phyloP scores from a whole-genome alignment of 1,284 basidiomycete species.

The Cerrena zonata region DNA sequence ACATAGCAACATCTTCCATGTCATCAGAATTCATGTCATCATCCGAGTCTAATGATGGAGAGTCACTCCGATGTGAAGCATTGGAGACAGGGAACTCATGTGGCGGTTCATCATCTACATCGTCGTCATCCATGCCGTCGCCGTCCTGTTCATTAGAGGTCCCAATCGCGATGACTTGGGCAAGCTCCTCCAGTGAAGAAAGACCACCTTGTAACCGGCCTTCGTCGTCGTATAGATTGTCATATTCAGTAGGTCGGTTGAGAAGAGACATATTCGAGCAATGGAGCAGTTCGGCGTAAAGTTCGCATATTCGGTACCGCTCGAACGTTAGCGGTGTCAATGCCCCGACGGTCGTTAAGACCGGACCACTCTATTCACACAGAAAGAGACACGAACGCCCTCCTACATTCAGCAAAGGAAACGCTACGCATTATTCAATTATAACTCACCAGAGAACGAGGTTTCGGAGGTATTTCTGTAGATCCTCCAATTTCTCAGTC shows the following conservation, averaged over 20 bases:
- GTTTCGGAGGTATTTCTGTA: slow-evolving; percentile 72
- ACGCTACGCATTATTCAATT: background rate
- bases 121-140: slow-evolving; percentile 50
- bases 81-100: slow-evolving; percentile 69
- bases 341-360: slow-evolving; percentile 66
- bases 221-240: slow-evolving; percentile 63
- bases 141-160: slow-evolving; percentile 50
- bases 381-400: slow-evolving; percentile 1
- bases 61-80: slow-evolving; percentile 45
- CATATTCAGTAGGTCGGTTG: slow-evolving; percentile 70
- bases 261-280: slow-evolving; percentile 97
- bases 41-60: slow-evolving; percentile 61
- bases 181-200: slow-evolving; percentile 74
- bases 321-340: slow-evolving; percentile 87
- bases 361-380: slow-evolving; percentile 48
- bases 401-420: background rate
- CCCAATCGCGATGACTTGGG: slow-evolving; percentile 67
- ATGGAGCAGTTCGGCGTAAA: slow-evolving; percentile 94
- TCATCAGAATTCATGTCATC: slow-evolving; percentile 76
- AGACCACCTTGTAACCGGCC: slow-evolving; percentile 81
- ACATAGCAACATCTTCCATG: slow-evolving; percentile 74
- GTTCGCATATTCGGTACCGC: slow-evolving; percentile 93
- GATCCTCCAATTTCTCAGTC: slow-evolving; percentile 62
- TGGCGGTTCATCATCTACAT: slow-evolving; percentile 62
- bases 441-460: slow-evolving; percentile 66